Percentiles rank a stretch among this genome's conserved stretches.
Evolutionary conservation across 2,329 filamentous ascomycete species (phyloP).

Genomic region (Scolecobasidium constrictum): DNA sequence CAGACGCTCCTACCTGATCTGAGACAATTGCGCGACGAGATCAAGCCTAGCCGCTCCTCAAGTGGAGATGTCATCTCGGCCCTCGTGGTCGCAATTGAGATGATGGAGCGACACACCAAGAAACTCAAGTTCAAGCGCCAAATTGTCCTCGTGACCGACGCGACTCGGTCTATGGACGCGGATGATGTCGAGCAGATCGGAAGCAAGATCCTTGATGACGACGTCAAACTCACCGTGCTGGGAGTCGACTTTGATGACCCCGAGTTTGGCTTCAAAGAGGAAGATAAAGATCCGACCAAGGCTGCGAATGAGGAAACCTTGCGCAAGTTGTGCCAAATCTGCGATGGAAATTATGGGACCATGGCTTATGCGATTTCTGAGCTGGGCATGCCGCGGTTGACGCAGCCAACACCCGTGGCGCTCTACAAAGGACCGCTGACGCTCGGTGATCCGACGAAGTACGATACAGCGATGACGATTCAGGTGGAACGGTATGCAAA

Average conservation of each 20-base stretch:
- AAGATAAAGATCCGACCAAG: slow-evolving; percentile 58
- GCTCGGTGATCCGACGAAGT: slow-evolving; percentile 65
- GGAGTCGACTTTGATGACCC: slow-evolving; percentile 33
- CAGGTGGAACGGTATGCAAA: slow-evolving; percentile 85
- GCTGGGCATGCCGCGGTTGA: slow-evolving; percentile 65
- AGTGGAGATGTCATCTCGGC: slow-evolving; percentile 76
- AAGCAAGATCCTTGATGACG: slow-evolving; percentile 60
- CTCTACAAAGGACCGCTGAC: slow-evolving; percentile 71
- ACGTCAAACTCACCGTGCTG: slow-evolving; percentile 71
- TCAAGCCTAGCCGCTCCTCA: slow-evolving; percentile 58
- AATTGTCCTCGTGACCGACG: slow-evolving; percentile 81
- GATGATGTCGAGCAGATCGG: slow-evolving; percentile 62
- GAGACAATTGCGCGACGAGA: slow-evolving; percentile 45
- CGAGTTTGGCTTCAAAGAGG: slow-evolving; percentile 79
- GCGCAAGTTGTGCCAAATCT: slow-evolving; percentile 53
- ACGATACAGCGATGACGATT: slow-evolving; percentile 62
- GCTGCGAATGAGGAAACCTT: slow-evolving; percentile 63
- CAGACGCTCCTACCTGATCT: slow-evolving; percentile 44
- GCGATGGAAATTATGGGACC: slow-evolving; percentile 68
- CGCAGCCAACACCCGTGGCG: slow-evolving; percentile 62
- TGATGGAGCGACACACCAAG: slow-evolving; percentile 72
- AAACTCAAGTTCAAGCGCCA: slow-evolving; percentile 71
- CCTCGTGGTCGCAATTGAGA: slow-evolving; percentile 72
- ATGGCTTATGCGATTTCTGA: slow-evolving; percentile 76
- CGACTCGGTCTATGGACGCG: slow-evolving; percentile 57